These are phyloP conservation scores for Amanita exitialis DNA, from an alignment of 768 basidiomycete genomes.

Conservation along the genomic window DNA sequence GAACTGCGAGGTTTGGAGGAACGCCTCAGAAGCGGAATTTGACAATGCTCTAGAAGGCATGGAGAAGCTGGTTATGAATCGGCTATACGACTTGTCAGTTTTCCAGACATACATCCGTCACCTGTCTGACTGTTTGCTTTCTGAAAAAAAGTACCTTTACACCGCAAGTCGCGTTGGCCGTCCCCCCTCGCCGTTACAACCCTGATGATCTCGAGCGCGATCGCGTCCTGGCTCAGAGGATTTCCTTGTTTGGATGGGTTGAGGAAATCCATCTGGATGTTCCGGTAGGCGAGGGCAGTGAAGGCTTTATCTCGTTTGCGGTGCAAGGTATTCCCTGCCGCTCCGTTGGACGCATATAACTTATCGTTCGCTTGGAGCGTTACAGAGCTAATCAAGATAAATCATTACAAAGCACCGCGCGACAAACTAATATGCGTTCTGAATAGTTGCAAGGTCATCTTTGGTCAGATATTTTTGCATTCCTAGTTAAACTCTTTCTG, in stretches of 20 bases:
- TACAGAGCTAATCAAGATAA: slow-evolving; percentile 88
- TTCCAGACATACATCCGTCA: not conserved
- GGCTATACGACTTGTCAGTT: slow-evolving; percentile 88
- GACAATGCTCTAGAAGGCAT: slow-evolving; percentile 97
- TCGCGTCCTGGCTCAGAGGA: slow-evolving; percentile 81
- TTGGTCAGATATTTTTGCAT: slow-evolving; percentile 47
- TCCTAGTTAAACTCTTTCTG: not conserved
- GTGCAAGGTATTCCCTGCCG: slow-evolving; percentile 61
- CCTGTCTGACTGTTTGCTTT: slow-evolving; percentile 7
- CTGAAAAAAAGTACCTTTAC: slow-evolving; percentile 73
- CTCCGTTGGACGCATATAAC: not conserved
- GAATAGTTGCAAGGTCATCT: slow-evolving; percentile 98
- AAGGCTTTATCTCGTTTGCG: slow-evolving; percentile 83
- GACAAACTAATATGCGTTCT: slow-evolving; percentile 97
- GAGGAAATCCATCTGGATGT: slow-evolving; percentile 85
- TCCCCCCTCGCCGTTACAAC: slow-evolving; percentile 69
- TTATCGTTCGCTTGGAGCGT: slow-evolving; percentile 4
- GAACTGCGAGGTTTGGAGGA: slow-evolving; percentile 74
- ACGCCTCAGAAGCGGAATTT: slow-evolving; percentile 71
- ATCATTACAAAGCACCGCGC: slow-evolving; percentile 97
- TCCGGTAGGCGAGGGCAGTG: slow-evolving; percentile 61
- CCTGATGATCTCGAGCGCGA: slow-evolving; percentile 97
- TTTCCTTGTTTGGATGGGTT: slow-evolving; percentile 87
- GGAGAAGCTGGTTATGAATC: slow-evolving; percentile 99
- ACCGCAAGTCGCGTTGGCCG: slow-evolving; percentile 60